Evolutionary conservation across 768 basidiomycete genomes (phyloP).

Genomic region (Mycena kentingensis): DNA sequence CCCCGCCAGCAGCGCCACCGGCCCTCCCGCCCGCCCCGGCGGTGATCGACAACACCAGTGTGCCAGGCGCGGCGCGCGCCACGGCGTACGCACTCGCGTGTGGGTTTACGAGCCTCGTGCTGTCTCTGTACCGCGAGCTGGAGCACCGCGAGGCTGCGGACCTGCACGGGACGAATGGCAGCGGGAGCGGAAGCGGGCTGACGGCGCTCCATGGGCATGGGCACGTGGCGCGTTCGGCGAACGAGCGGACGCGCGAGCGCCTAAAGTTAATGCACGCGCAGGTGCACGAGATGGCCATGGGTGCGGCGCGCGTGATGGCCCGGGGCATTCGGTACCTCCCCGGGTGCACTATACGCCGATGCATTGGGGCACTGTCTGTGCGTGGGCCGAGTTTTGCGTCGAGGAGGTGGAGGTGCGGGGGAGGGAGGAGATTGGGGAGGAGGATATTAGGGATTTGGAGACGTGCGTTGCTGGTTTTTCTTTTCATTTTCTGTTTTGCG

Average conservation of each 20-base stretch:
- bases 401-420: slow-evolving; percentile 1
- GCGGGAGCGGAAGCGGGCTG: background rate
- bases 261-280: background rate
- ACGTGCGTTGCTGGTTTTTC: slow-evolving; percentile 3
- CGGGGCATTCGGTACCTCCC: background rate
- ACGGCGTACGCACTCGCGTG: background rate
- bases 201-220: background rate
- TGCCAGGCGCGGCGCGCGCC: background rate
- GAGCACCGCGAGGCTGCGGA: background rate
- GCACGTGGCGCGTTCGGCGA: background rate
- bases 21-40: background rate
- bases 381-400: slow-evolving; percentile 3
- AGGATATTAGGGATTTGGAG: background rate
- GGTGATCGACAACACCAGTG: background rate
- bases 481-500: no score
- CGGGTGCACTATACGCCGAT: background rate
- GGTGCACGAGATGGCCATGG: background rate
- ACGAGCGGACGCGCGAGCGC: background rate
- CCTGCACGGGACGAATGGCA: background rate
- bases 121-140: background rate
- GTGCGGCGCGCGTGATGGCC: background rate
- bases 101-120: background rate
- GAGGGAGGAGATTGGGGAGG: background rate
- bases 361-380: background rate
- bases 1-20: background rate